phyloP scores from a whole-genome alignment of 805 yeast genomes.

The Teunomyces funiuensis region DNA sequence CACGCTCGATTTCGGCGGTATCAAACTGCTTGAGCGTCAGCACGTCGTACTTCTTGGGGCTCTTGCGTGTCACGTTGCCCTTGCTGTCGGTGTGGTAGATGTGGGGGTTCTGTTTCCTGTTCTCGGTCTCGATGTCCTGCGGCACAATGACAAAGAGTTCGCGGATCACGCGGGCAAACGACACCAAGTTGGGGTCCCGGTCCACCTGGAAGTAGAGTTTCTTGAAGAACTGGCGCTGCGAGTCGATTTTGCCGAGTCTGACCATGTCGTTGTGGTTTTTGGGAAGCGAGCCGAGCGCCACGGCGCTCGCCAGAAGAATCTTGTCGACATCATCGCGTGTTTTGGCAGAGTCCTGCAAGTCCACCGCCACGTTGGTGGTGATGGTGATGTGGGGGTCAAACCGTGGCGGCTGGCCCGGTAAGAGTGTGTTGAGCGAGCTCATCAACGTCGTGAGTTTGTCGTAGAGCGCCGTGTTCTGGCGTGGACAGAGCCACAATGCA shows the following conservation, averaged over 20 bases:
- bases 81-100: slow-evolving; percentile 34
- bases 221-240: slow-evolving; percentile 52
- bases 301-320: slow-evolving; percentile 56
- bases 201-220: slow-evolving; percentile 52
- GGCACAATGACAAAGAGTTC: slow-evolving; percentile 56
- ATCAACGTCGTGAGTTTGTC: slow-evolving; percentile 61
- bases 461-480: slow-evolving; percentile 48
- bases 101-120: slow-evolving; percentile 37
- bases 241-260: slow-evolving; percentile 41
- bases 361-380: slow-evolving; percentile 56
- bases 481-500: slow-evolving; percentile 79
- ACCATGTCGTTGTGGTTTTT: slow-evolving; percentile 41
- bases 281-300: slow-evolving; percentile 49
- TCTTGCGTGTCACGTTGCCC: slow-evolving; percentile 29
- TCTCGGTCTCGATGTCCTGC: slow-evolving; percentile 34
- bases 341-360: slow-evolving; percentile 31
- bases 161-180: slow-evolving; percentile 55
- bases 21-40: slow-evolving; percentile 25
- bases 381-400: slow-evolving; percentile 80
- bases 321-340: slow-evolving; percentile 57
- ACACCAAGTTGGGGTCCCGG: slow-evolving; percentile 46
- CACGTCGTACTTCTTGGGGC: slow-evolving; percentile 6
- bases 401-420: slow-evolving; percentile 62
- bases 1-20: slow-evolving; percentile 29
- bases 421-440: slow-evolving; percentile 65